Evolutionary conservation across 768 basidiomycete genomes (phyloP), one percentile per base, ranked within the genome.

Genomic region (Rhodotorula babjevae): DNA sequence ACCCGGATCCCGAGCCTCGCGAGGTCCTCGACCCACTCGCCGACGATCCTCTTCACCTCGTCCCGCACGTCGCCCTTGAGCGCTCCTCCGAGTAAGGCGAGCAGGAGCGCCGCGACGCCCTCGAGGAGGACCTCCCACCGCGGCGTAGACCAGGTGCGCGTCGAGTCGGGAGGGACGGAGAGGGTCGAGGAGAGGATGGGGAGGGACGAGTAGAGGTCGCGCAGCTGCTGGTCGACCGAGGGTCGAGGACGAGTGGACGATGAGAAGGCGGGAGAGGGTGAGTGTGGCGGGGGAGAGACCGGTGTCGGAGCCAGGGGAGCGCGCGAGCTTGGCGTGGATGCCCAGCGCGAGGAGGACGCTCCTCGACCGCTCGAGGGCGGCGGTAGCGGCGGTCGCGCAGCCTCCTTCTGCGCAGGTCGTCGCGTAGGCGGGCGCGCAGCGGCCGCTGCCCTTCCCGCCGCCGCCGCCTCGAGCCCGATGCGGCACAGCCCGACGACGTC

Each of bases 111-210:
- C 15, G 18, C 60, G 11, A 57, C 10, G 11, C 21, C 11, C 42
- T 74, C 73, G 31, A 74, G 47, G 14, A 74, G 55, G 15, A 74
- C 57, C 42, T 74, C 73, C 52, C 66, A 74, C 2, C 73, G 46
- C 15, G 65, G 58, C 5, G 68, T 25, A 15, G 73, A 67, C 68
- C 68, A 74, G 7, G n/a, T 12, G 11, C 42, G 1, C 14, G 47
- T 23, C 11, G 50, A 5, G 0, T 50, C 19, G 1, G 52, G 55
- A 0, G 63, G 27, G n/a, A 64, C 29, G 9, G 60, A 31, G 61
- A 73, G 56, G 1, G 63, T 36, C 12, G 46, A 8, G 40, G 36
- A 12, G 46, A 73, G 64, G 31, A 14, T 15, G 0, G 71, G 56
- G 31, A 72, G 62, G 55, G 65, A 49, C 8, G 29, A 29, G 36